Base-by-base conservation (phyloP, 768 basidiomycete species). In the Rhodotorula diobovata region DNA sequence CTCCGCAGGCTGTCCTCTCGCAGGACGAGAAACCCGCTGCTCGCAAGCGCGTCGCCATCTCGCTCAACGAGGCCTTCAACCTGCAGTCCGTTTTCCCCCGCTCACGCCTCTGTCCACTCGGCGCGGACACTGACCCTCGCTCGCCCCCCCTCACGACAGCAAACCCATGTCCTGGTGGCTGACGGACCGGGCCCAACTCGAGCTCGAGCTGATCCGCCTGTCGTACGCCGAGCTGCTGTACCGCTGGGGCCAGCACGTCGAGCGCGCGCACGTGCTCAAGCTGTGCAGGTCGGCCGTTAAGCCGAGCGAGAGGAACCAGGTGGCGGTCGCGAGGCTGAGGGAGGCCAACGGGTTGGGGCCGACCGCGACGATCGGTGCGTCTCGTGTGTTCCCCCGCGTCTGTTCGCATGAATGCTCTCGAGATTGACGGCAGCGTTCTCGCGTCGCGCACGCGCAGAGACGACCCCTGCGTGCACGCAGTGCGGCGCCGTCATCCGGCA, bases 141-240 rank as follows among this genome's bases (percentile, higher is more conserved):
- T 14, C 51, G 59, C 46, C 25, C n/a, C 28, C 28, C 54, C 25
- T 41, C 57, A 7, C 50, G 34, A 41, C 61, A 72, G 69, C 41
- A 50, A 63, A 37, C 60, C 61, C 15, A 37, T 56, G 35, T 61
- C 53, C 79, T 74, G 32, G 70, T 81, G 34, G 70, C 23, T 54
- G 71, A 34, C 82, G 85, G 61, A 62, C 18, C 70, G 70, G 41
- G 65, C 70, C 12, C 57, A 67, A 21, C 55, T 85, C 62, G 82
- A 74, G 14, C 70, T 71, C 57, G 90, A 93, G 78, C 60, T 71
- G 11, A 56, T 75, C 34, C 82, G 92, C 32, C 80, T 86, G 54
- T 83, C 84, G 2, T 93, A 93, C 77, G 88, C 89, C 12, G 90
- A 93, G 66, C 81, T 89, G 72, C 81, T 93, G 34, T 86, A 86